Evolutionary conservation across 192 early-diverging fungal genomes (phyloP).

Genomic region (Gryganskiella cystojenkinii): DNA sequence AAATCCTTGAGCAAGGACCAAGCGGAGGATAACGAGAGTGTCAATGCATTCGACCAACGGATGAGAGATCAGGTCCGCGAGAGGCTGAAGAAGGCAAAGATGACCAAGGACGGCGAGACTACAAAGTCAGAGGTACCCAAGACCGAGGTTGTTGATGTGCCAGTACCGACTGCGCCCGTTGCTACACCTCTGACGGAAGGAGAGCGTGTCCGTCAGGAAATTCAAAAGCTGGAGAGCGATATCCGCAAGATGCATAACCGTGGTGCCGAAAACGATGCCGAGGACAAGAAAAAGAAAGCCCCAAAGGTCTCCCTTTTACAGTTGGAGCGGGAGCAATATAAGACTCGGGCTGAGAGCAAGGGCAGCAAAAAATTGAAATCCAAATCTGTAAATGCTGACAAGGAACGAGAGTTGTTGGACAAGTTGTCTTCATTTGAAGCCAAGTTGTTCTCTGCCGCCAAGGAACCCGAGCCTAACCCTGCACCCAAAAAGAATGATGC

Average conservation of each 20-base stretch:
- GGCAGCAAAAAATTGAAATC: slow-evolving; percentile 29
- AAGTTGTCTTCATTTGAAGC: slow-evolving; percentile 67
- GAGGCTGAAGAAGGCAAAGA: slow-evolving; percentile 35
- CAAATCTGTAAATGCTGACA: slow-evolving; percentile 13
- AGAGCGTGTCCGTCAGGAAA: slow-evolving; percentile 60
- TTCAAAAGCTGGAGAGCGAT: slow-evolving; percentile 72
- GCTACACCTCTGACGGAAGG: slow-evolving; percentile 13
- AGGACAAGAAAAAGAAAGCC: slow-evolving; percentile 47
- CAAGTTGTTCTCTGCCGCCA: slow-evolving; percentile 54
- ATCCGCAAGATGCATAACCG: slow-evolving; percentile 68
- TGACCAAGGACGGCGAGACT: slow-evolving; percentile 20
- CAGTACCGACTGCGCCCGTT: slow-evolving; percentile 2
- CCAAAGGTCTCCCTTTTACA: slow-evolving; percentile 57
- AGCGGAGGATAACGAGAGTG: slow-evolving; percentile 39
- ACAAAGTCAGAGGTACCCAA: too few relatives aligned
- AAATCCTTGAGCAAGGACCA: slow-evolving; percentile 16
- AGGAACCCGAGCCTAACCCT: slow-evolving; percentile 19
- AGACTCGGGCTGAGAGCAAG: slow-evolving; percentile 41
- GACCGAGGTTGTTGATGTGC: too few relatives aligned
- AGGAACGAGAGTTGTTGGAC: slow-evolving; percentile 50
- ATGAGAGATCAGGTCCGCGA: slow-evolving; percentile 57
- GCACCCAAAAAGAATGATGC: slow-evolving; percentile 47
- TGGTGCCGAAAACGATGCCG: slow-evolving; percentile 26
- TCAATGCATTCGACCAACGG: slow-evolving; percentile 49
- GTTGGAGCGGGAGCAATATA: slow-evolving; percentile 61